Conservation (phyloP, 177 flowering plant genomes). For the Vitis hybrid region DNA sequence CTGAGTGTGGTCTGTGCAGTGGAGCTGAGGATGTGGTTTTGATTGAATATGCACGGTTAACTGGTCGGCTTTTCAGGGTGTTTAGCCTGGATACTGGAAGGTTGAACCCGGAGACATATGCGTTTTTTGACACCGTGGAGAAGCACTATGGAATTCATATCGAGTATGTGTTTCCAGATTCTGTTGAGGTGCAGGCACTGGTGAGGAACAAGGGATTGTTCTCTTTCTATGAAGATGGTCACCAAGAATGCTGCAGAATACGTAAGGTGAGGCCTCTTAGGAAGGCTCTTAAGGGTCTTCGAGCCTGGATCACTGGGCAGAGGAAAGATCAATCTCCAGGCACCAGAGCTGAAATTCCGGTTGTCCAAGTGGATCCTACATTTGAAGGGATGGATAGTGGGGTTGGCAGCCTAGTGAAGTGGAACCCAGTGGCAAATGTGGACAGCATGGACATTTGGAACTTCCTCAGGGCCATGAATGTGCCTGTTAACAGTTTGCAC, state of each 20-base stretch:
- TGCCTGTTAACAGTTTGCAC: constrained; percentile 86
- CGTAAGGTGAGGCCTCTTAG: constrained; percentile 92
- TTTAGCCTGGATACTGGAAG: constrained; percentile 95
- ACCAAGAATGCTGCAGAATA: constrained; percentile 95
- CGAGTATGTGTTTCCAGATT: constrained; percentile 95
- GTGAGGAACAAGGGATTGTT: constrained; percentile 88
- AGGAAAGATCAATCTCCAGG: constrained; percentile 98
- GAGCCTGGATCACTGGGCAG: constrained; percentile 97
- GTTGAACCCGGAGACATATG: constrained; percentile 83
- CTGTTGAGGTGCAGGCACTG: constrained; percentile 86
- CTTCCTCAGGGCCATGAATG: constrained; percentile 85
- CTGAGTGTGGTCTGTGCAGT: constrained; percentile 39
- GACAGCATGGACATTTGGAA: constrained; percentile 71
- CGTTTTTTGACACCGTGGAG: constrained; percentile 72
- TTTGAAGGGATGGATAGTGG: constrained; percentile 93
- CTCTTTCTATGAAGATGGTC: constrained; percentile 93
- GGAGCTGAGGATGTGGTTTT: constrained; percentile 97
- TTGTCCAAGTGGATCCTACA: constrained; percentile 85
- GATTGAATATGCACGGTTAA: constrained; percentile 86
- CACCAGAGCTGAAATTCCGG: constrained; percentile 79
- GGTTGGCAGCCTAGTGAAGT: constrained; percentile 78
- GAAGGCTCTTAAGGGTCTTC: constrained; percentile 80
- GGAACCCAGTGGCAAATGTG: constrained; percentile 93
- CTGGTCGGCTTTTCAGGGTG: constrained; percentile 92
- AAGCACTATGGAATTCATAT: constrained; percentile 78